Evolutionary conservation across 2,329 filamentous ascomycete species (phyloP).

Genomic region (Penicillium concentricum): DNA sequence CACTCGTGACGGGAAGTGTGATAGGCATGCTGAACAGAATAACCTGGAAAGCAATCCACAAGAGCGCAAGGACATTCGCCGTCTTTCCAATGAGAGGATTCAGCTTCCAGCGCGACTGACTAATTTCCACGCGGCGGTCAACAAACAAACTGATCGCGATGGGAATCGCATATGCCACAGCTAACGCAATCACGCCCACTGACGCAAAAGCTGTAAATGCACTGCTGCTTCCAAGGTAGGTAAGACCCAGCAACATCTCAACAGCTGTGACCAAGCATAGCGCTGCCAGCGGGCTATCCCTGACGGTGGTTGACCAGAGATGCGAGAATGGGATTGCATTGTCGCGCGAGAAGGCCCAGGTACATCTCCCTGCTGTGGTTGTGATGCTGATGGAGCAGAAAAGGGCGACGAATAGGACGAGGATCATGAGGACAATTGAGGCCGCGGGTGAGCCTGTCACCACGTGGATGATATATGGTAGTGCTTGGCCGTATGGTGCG

Average conservation of each 20-base stretch:
- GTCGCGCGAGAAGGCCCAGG: conserved; percentile 50
- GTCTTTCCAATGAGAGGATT: conserved; percentile 42
- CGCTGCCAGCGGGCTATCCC: neutral
- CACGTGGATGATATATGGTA: conserved; percentile 53
- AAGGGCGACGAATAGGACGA: conserved; percentile 51
- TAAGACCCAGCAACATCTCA: conserved; percentile 51
- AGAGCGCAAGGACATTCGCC: conserved; percentile 49
- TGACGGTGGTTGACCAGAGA: conserved; percentile 30
- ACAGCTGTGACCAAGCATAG: conserved; percentile 47
- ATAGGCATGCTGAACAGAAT: conserved; percentile 56
- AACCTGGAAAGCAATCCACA: conserved; percentile 54
- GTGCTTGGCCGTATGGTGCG: conserved; percentile 49
- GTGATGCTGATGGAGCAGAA: conserved; percentile 57
- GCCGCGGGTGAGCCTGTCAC: conserved; percentile 50
- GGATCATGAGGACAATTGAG: conserved; percentile 48
- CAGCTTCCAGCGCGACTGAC: conserved; percentile 50
- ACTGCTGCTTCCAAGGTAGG: conserved; percentile 47
- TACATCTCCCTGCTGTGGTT: conserved; percentile 49
- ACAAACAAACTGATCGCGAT: conserved; percentile 38
- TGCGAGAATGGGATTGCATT: conserved; percentile 45
- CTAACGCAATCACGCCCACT: conserved; percentile 58
- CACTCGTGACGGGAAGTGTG: conserved; percentile 52
- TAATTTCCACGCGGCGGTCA: conserved; percentile 51
- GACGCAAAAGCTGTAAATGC: conserved; percentile 53
- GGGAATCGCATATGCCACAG: conserved; percentile 57